Evolutionary conservation across 148 eudicot genomes (phyloP).

Genomic region (Suaeda aralocaspica): DNA sequence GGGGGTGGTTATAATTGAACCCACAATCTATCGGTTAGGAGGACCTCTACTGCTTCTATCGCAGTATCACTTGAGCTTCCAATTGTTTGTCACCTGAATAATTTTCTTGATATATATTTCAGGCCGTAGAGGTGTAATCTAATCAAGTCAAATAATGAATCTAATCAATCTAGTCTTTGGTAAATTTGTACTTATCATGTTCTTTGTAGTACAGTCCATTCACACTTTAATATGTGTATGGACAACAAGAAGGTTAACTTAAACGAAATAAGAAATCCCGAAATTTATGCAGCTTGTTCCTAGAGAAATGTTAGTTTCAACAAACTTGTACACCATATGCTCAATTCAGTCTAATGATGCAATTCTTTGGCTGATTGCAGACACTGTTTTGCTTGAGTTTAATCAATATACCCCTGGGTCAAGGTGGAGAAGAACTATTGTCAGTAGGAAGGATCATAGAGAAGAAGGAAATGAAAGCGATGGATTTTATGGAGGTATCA

Average conservation of each 20-base stretch:
- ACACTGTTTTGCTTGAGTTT: slow-evolving; percentile 67
- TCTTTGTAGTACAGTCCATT: no score
- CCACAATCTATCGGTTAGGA: neutral
- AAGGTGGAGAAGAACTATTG: slow-evolving; percentile 62
- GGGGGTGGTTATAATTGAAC: neutral
- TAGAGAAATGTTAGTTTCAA: neutral
- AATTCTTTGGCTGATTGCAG: slow-evolving; percentile 35
- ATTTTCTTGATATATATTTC: no score
- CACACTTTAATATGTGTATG: neutral
- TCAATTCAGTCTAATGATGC: neutral
- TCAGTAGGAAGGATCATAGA: slow-evolving; percentile 67
- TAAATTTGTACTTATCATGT: neutral
- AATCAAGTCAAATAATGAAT: neutral
- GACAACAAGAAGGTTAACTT: no score
- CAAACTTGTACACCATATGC: neutral
- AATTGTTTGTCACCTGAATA: neutral
- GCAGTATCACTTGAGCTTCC: neutral
- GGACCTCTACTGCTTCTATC: neutral
- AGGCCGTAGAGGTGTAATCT: no score
- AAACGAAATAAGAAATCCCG: neutral
- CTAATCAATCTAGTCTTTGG: neutral
- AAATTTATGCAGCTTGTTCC: neutral
- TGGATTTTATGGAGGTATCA: slow-evolving; percentile 87
- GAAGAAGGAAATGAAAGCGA: slow-evolving; percentile 90
- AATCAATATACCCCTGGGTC: slow-evolving; percentile 77